These are phyloP conservation scores for Colletotrichum neosansevieriae DNA, from an alignment of 2,329 filamentous ascomycete species.

Conservation along the genomic window DNA sequence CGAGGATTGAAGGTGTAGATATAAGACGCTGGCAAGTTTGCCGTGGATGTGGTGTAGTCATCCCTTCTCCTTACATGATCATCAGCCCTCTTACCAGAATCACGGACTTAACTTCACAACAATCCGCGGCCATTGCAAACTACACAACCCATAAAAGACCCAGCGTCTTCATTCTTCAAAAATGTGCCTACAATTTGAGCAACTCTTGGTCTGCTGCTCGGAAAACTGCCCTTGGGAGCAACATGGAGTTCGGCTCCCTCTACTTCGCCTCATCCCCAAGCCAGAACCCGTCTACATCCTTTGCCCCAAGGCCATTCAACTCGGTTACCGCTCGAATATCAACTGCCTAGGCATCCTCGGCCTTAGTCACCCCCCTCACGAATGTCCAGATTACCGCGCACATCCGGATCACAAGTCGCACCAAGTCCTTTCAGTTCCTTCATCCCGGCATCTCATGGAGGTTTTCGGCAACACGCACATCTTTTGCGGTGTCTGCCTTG, in stretches of 20 bases:
- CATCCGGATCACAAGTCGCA: not conserved
- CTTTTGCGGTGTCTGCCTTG: not conserved
- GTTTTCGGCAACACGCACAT: not conserved
- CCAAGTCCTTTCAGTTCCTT: not conserved
- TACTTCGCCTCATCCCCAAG: conserved; percentile 6
- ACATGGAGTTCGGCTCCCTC: not conserved
- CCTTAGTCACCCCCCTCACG: not conserved
- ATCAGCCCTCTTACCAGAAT: too few species aligned
- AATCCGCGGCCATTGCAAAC: not conserved
- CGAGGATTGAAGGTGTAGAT: too few species aligned
- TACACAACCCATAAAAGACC: not conserved
- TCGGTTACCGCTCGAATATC: not conserved
- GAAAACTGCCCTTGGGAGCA: not conserved
- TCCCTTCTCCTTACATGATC: too few species aligned
- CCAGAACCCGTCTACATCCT: conserved; percentile 3
- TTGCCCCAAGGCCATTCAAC: not conserved
- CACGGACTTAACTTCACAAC: not conserved
- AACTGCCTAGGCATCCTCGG: not conserved
- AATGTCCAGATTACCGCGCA: not conserved
- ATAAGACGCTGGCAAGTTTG: too few species aligned
- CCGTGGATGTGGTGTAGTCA: too few species aligned
- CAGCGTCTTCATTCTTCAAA: rapidly evolving
- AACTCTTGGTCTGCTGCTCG: conserved; percentile 19
- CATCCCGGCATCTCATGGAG: conserved; percentile 1
- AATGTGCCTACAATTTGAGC: conserved; percentile 21